Conservation (phyloP, 176 grass and related monocot genomes). For the Cymbopogon citratus region DNA sequence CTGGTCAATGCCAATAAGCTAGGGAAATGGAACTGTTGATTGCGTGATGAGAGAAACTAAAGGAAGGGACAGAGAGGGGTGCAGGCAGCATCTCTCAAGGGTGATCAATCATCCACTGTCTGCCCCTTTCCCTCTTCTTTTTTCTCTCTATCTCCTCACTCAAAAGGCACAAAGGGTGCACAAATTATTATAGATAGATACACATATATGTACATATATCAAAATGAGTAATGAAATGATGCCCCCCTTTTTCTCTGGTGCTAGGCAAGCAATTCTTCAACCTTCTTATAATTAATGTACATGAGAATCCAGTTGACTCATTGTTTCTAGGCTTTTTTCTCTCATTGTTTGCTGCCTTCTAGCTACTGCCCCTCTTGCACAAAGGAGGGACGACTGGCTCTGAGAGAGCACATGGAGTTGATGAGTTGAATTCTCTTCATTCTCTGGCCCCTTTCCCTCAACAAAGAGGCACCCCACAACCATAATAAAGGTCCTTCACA, state of each 20-base stretch:
- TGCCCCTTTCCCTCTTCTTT: not conserved
- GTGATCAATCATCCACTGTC: constrained; percentile 14
- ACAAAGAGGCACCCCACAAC: constrained; percentile 13
- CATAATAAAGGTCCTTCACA: constrained; percentile 16
- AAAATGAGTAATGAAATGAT: constrained; percentile 17
- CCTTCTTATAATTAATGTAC: constrained; percentile 27
- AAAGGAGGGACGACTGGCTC: constrained; percentile 30
- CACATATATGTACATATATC: not conserved
- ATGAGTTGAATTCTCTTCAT: constrained; percentile 1
- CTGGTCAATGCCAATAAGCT: not conserved
- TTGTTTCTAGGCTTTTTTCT: constrained; percentile 26
- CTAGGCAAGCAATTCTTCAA: constrained; percentile 5
- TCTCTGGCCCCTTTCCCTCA: constrained; percentile 3
- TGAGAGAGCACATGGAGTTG: constrained; percentile 22
- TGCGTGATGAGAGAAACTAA: not conserved
- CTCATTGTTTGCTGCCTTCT: constrained; percentile 19
- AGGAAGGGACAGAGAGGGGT: constrained; percentile 1
- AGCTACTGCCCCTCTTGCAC: constrained; percentile 3
- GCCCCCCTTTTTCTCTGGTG: constrained; percentile 13
- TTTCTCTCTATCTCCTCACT: not conserved
- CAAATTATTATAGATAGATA: not conserved
- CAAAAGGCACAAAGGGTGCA: constrained; percentile 17
- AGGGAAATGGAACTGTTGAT: not conserved
- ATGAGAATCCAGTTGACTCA: constrained; percentile 37
- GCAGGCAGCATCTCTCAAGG: constrained; percentile 18